Base-by-base conservation (phyloP, 306 rosid species). In the Abrus pulchellus region DNA sequence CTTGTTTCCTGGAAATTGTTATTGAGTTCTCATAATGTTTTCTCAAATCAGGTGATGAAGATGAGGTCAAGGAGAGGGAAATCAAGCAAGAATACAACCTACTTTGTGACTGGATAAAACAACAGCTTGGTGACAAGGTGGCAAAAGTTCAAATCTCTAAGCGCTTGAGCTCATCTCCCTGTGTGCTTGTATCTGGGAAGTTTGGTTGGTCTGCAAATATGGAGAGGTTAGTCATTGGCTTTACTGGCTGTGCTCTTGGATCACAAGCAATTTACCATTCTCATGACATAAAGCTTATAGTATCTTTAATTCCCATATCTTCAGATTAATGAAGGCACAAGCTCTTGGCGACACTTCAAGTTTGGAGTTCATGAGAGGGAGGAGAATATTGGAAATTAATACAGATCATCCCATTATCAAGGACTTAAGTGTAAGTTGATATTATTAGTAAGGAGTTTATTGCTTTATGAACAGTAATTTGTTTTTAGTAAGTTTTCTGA, bases 171-270 rank as follows among this genome's bases (percentile, higher is more conserved):
- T 93, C 99, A 55, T 96, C 99, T 84, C 98, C 99, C n/a, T 93
- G 99, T 83, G 99, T 96, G 85, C 98, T 96, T 82, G 99, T 96
- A 62, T 96, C 98, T 49, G 99, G 99, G 52, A 96, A 96, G 90
- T 96, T 96, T 87, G 98, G 98, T 57, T 96, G 99, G 99, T 96
- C 99, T 28, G 99, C 99, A 45, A 96, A 93, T 76, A 96, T 96
- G 99, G 99, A 96, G 85, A 96, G 99, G 98, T 96, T 29, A 28
- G 89, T 68, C 70, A 50, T 66, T 36, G 72, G 40, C 57, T 29
- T 77, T 52, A 4, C 10, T 45, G 34, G 66, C 13, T 28, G 13
- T 62, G 45, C 48, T 50, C 38, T 27, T 47, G 5, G 40, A 28
- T 41, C 33, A 34, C 28, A 34, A 12, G 41, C 54, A 4, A 33